Percentiles rank a stretch among this genome's conserved stretches.
Evolutionary conservation across 192 early-diverging fungal genomes (phyloP).

Genomic region (Rhizophlyctis rosea): DNA sequence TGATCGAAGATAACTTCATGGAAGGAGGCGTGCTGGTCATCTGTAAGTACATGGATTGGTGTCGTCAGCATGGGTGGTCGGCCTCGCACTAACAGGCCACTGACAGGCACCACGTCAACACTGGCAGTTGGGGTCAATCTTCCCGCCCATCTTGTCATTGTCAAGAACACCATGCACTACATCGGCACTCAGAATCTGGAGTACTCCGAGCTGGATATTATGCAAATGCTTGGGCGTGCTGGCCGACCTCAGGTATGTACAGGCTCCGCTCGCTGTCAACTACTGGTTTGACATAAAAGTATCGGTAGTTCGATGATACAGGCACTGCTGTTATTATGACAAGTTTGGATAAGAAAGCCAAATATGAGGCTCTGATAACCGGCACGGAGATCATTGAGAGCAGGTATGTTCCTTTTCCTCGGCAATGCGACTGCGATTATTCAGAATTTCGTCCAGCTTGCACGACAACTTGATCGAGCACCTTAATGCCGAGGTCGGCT

Average conservation of each 20-base stretch:
- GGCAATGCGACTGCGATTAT: not conserved
- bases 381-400: slow-evolving; percentile 65
- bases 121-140: slow-evolving; percentile 77
- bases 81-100: too few relatives aligned
- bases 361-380: slow-evolving; percentile 55
- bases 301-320: slow-evolving; percentile 55
- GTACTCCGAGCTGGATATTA: slow-evolving; percentile 60
- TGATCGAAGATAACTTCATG: slow-evolving; percentile 56
- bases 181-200: slow-evolving; percentile 38
- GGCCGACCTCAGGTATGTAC: slow-evolving; percentile 57
- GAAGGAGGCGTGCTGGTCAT: slow-evolving; percentile 50
- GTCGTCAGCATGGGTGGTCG: too few relatives aligned
- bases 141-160: slow-evolving; percentile 69
- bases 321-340: slow-evolving; percentile 71
- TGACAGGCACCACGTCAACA: slow-evolving; percentile 67
- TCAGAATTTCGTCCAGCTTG: slow-evolving; percentile 25
- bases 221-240: slow-evolving; percentile 77
- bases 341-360: slow-evolving; percentile 25
- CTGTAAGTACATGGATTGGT: slow-evolving; percentile 50
- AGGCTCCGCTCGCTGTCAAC: not conserved
- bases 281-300: slow-evolving; percentile 1
- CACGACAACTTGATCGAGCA: slow-evolving; percentile 63
- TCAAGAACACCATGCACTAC: slow-evolving; percentile 62
- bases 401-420: slow-evolving; percentile 44
- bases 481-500: slow-evolving; percentile 49